Percentiles rank a stretch among this genome's conserved stretches.
Conservation (phyloP, 495 filamentous ascomycete species). For the Xylaria sp. region DNA sequence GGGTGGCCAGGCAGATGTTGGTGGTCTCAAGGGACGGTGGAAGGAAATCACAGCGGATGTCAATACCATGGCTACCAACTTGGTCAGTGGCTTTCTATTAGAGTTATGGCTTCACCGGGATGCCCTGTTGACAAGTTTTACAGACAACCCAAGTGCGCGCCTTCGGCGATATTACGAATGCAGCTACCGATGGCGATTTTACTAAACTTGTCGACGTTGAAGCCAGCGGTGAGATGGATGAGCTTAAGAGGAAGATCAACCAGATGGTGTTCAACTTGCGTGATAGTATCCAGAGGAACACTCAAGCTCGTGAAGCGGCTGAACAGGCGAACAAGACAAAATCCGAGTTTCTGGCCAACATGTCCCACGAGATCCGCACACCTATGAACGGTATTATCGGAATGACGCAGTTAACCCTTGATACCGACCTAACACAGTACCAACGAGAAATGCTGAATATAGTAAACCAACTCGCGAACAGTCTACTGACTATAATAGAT, state of each 20-base stretch:
- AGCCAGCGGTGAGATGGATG: slow-evolving; percentile 98
- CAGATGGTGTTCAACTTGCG: slow-evolving; percentile 97
- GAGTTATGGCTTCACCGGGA: not conserved
- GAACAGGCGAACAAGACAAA: slow-evolving; percentile 98
- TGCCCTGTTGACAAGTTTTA: slow-evolving; percentile 17
- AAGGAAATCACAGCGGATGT: slow-evolving; percentile 98
- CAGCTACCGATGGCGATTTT: slow-evolving; percentile 96
- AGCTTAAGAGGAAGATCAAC: slow-evolving; percentile 98
- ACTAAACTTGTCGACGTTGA: slow-evolving; percentile 97
- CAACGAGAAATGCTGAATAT: slow-evolving; percentile 99
- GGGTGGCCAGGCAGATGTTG: slow-evolving; percentile 96
- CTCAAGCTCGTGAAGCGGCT: slow-evolving; percentile 93
- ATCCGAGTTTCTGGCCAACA: slow-evolving; percentile 98
- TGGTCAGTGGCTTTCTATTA: slow-evolving; percentile 52
- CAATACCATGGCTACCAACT: slow-evolving; percentile 98
- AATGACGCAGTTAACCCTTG: slow-evolving; percentile 96
- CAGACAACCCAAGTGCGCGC: slow-evolving; percentile 94
- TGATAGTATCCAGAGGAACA: slow-evolving; percentile 97
- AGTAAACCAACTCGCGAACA: slow-evolving; percentile 96
- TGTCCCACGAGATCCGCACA: slow-evolving; percentile 98
- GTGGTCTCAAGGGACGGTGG: slow-evolving; percentile 93
- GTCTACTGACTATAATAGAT: slow-evolving; percentile 97
- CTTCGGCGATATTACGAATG: slow-evolving; percentile 97
- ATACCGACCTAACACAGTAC: slow-evolving; percentile 92
- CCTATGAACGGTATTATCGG: slow-evolving; percentile 90